Evolutionary conservation across 2,329 filamentous ascomycete genomes (phyloP), one percentile per base, ranked within the genome.

Genomic region (Beauveria sp.): DNA sequence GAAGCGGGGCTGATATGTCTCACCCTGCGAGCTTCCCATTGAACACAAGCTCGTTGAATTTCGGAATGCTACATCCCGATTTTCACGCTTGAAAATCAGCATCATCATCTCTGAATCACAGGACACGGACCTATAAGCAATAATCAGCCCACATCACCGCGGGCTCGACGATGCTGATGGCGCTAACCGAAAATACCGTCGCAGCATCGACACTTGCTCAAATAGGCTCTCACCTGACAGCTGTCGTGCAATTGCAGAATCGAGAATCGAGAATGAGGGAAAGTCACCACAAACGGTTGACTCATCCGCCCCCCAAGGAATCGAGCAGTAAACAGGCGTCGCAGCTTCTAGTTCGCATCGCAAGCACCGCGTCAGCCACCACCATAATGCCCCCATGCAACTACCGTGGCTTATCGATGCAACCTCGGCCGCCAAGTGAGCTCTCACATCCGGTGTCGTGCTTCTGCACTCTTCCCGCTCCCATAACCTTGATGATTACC

Each of bases 361-460:
- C 57, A 28, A 38, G 47, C 57, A 59, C 47, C n/a, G 47, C 57
- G 49, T 59, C 57, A 59, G 57, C 57, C 57, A 59, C 55, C 55
- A 26, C 14, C n/a, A n/a, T 16, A 30, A 34, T 40, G 52, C 9
- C 34, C 28, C 47, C 24, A 42, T 45, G 26, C 45, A 24, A 40
- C 55, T 45, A 26, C 16, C 24, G 43, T 56, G n/a, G 28, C 16
- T 30, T n/a, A 46, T 38, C 38, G 38, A 59, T 59, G 57, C 57
- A 52, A 59, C 57, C 57, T 52, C 47, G 24, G 47, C 38, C 57
- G 22, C 40, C 38, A 28, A 38, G n/a, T 38, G 54, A 47, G 43
- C 22, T n/a, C 6, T 49, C 43, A 55, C 22, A 10, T n/a, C 34
- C 16, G 28, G 26, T 40, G 28, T 57, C 43, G 38, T 38, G 26